Conservation (phyloP, 208 protist genomes). For the Acanthamoeba lugdunensis region DNA sequence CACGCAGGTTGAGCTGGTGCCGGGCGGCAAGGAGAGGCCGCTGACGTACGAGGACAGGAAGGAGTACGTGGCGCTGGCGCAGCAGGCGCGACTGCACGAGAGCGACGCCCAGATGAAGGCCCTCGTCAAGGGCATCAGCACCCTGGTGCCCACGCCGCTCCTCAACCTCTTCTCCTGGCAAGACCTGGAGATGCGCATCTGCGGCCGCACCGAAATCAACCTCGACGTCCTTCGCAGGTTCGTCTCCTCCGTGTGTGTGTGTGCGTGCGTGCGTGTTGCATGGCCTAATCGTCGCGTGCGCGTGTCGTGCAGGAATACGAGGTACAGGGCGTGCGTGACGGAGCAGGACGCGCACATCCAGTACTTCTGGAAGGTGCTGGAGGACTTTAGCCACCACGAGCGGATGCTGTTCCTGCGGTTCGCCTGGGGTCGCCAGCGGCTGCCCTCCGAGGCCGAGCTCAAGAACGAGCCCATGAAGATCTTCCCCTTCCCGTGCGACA, state of each 20-base stretch:
- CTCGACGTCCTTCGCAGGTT: slow-evolving; percentile 40
- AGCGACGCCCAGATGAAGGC: slow-evolving; percentile 30
- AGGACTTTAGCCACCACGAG: slow-evolving; percentile 39
- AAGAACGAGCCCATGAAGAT: slow-evolving; percentile 58
- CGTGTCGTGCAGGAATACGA: slow-evolving; percentile 24
- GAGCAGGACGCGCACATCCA: background rate
- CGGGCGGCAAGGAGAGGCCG: background rate
- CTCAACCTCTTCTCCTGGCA: slow-evolving; percentile 66
- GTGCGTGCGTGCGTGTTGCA: background rate
- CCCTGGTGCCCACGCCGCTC: slow-evolving; percentile 19
- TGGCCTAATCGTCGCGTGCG: background rate
- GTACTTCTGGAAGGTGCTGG: slow-evolving; percentile 69
- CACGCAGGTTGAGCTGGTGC: slow-evolving; percentile 30
- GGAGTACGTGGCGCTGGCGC: slow-evolving; percentile 57
- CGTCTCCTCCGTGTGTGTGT: background rate
- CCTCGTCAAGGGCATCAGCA: slow-evolving; percentile 17
- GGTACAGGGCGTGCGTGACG: background rate
- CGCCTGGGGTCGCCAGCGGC: slow-evolving; percentile 70
- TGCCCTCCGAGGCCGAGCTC: slow-evolving; percentile 48
- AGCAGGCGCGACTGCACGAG: slow-evolving; percentile 22
- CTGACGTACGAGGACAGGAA: slow-evolving; percentile 66
- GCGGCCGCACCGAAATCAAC: slow-evolving; percentile 62
- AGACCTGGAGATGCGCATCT: slow-evolving; percentile 69
- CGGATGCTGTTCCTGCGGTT: slow-evolving; percentile 72
- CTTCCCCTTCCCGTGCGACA: slow-evolving; percentile 7